Conservation (phyloP, 441 rosid species). For the Arabidopsis hybrid region DNA sequence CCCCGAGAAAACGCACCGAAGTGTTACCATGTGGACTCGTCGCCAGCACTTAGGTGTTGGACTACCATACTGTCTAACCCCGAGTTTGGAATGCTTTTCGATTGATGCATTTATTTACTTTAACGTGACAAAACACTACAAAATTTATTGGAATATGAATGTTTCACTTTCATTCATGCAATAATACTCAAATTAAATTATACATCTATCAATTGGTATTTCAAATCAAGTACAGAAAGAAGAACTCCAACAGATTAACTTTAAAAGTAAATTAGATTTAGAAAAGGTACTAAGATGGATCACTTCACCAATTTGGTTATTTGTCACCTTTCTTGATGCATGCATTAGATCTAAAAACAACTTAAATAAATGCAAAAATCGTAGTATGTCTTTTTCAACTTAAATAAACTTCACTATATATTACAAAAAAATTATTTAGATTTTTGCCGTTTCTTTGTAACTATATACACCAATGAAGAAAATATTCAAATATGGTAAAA, state of each 20-base stretch:
- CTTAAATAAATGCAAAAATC: conserved; percentile 30
- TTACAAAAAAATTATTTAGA: background rate
- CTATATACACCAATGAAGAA: conserved; percentile 49
- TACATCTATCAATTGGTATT: conserved; percentile 1
- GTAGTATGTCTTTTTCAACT: conserved; percentile 36
- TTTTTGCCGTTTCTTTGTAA: background rate
- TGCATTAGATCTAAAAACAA: conserved; percentile 39
- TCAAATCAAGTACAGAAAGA: conserved; percentile 20
- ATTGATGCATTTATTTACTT: too few relatives aligned
- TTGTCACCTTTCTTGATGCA: conserved; percentile 44
- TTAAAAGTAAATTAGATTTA: background rate
- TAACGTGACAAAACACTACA: too few relatives aligned
- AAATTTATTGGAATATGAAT: background rate
- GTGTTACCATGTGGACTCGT: too few relatives aligned
- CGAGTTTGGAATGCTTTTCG: too few relatives aligned
- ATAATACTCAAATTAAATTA: background rate
- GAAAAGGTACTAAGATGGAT: conserved; percentile 37
- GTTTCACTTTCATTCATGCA: background rate
- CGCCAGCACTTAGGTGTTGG: too few relatives aligned
- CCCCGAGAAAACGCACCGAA: too few relatives aligned
- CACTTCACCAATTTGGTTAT: conserved; percentile 47
- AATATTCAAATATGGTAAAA: conserved; percentile 38
- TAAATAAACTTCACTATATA: conserved; percentile 1
- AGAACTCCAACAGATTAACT: conserved; percentile 3
- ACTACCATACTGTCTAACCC: too few relatives aligned